Conservation (phyloP, 805 yeast genomes). For the Maudiozyma barnettii region DNA sequence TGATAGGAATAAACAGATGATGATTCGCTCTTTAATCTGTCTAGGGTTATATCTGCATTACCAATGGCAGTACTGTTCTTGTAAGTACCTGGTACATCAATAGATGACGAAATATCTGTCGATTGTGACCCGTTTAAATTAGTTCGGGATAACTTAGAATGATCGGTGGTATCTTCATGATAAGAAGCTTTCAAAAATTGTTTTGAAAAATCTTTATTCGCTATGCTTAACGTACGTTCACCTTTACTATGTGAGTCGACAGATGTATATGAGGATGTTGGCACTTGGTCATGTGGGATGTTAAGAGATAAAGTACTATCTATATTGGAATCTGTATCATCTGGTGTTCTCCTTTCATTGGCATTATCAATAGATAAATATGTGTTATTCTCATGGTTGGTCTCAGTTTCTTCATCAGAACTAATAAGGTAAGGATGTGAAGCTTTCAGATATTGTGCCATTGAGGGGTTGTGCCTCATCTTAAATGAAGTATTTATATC, state of each 20-base stretch:
- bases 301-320: neutral
- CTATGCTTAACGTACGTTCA: neutral
- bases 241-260: neutral
- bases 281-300: neutral
- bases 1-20: constrained; percentile 1
- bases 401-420: neutral
- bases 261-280: neutral
- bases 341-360: neutral
- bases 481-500: neutral
- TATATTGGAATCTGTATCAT: neutral
- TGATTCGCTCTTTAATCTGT: neutral
- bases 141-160: neutral
- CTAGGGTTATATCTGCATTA: neutral
- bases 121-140: neutral
- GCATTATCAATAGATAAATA: neutral
- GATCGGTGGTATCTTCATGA: neutral
- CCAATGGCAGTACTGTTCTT: neutral
- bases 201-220: neutral
- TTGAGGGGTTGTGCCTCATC: neutral
- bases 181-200: neutral
- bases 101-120: neutral
- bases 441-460: constrained; percentile 1
- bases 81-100: neutral
- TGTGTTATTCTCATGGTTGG: neutral
- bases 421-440: neutral